Conservation (phyloP, 805 yeast genomes). For the Zygoascus bituminiphila region DNA sequence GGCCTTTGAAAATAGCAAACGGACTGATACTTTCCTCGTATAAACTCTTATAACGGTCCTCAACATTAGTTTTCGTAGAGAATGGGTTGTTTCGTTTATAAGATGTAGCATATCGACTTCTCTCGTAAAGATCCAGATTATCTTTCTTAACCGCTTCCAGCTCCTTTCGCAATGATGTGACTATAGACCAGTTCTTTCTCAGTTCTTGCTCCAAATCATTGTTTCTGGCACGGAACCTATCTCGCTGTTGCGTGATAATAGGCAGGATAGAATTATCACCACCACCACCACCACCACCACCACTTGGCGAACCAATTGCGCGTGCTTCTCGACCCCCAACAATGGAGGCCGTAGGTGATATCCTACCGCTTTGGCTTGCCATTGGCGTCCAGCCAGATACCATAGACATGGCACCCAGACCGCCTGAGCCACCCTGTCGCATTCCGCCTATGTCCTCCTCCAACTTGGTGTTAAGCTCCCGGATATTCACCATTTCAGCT, state of each 20-base stretch:
- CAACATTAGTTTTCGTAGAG: constrained; percentile 24
- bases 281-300: background rate
- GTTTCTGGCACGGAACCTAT: constrained; percentile 77
- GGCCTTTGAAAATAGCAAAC: constrained; percentile 67
- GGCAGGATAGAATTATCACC: constrained; percentile 53
- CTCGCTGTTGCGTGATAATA: constrained; percentile 90
- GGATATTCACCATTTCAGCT: constrained; percentile 36
- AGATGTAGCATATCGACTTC: constrained; percentile 33
- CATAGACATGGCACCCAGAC: constrained; percentile 25
- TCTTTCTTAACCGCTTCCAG: constrained; percentile 58
- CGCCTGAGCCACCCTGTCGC: constrained; percentile 33
- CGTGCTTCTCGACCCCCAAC: constrained; percentile 22
- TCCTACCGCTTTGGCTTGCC: constrained; percentile 29
- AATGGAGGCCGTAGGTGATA: constrained; percentile 32
- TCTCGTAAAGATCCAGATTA: constrained; percentile 71
- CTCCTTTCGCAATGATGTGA: constrained; percentile 58
- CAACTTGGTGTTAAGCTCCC: constrained; percentile 46
- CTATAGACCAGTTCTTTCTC: constrained; percentile 45
- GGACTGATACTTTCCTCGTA: constrained; percentile 80
- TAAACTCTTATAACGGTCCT: constrained; percentile 48
- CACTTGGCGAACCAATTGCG: background rate
- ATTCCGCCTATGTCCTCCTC: constrained; percentile 66
- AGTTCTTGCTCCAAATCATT: constrained; percentile 77
- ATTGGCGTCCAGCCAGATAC: constrained; percentile 28
- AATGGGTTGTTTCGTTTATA: constrained; percentile 22